Base-by-base conservation (phyloP, 768 basidiomycete genomes). In the Phylloporus sp. region DNA sequence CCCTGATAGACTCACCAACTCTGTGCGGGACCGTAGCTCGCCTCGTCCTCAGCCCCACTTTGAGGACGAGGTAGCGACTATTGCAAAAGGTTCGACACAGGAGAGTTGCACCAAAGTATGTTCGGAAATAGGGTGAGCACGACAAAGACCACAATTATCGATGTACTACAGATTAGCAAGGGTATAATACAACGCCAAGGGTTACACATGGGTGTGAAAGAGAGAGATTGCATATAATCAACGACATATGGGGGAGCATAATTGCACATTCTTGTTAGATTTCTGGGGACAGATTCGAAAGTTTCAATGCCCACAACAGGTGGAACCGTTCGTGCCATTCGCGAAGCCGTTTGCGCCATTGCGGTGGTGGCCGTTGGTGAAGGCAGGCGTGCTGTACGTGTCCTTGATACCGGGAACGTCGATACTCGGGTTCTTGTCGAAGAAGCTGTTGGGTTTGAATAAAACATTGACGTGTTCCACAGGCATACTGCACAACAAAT, bases 391-490 rank as follows among this genome's bases (percentile, higher is more conserved):
- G 57, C 88, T 91, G 52, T 79, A 70, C 4, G 67, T 52, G 67
- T 93, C 92, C 40, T 76, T 76, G 32, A 72, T 78, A 10, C 83
- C 83, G 8, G 91, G 91, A n/a, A 95, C 89, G 62, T 97, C 94
- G 80, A 95, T 83, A 57, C 86, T 84, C 2, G 94, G 94, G 70
- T 95, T 95, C 59, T 73, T 73, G 58, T 76, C 77, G 74, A 97
- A 97, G 81, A 97, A 97, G 49, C 82, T 82, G 31, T 75, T 76
- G 13, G 94, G 94, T 61, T 88, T 90, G 73, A 97, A 82, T 15
- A 81, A 71, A 41, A 94, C 62, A 51, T 70, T 80, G 26, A 94
- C 31, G 56, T 84, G 78, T 60, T 93, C 90, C 28, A 81, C 85
- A 8, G 91, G 91, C 91, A 92, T 93, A 26, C 88, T 90, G 53